A percentile compares a stretch with the other conserved stretches of the same genome.
Evolutionary conservation across 2,329 filamentous ascomycete species (phyloP).

Genomic region (Allantophomopsis lycopodina): DNA sequence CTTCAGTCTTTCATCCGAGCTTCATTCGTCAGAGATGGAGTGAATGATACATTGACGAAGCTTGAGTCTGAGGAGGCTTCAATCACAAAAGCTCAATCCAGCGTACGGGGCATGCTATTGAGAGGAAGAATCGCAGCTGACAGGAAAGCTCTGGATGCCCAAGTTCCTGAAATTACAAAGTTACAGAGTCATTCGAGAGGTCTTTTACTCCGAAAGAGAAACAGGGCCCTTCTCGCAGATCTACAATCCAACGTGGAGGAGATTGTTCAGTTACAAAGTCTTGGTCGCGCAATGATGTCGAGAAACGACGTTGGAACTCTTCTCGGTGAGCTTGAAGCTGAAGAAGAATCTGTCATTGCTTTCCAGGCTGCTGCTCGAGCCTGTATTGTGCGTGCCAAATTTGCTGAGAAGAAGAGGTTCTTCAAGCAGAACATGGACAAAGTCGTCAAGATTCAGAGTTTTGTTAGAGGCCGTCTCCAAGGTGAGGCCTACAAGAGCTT

Average conservation of each 20-base stretch:
- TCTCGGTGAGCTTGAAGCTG: slow-evolving; percentile 64
- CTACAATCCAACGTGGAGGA: slow-evolving; percentile 55
- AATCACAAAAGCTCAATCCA: slow-evolving; percentile 40
- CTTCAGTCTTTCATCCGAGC: slow-evolving; percentile 30
- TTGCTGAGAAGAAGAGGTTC: slow-evolving; percentile 74
- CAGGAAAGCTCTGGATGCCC: slow-evolving; percentile 38
- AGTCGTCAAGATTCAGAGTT: slow-evolving; percentile 97
- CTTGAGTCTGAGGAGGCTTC: slow-evolving; percentile 30
- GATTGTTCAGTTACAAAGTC: slow-evolving; percentile 58
- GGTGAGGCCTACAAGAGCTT: slow-evolving; percentile 97
- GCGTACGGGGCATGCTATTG: slow-evolving; percentile 46
- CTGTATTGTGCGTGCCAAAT: slow-evolving; percentile 58
- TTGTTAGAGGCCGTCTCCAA: slow-evolving; percentile 86
- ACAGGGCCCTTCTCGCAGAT: slow-evolving; percentile 50
- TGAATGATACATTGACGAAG: slow-evolving; percentile 31
- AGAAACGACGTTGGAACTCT: slow-evolving; percentile 61
- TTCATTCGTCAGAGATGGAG: slow-evolving; percentile 34
- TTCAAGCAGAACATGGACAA: slow-evolving; percentile 98
- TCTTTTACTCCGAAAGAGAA: slow-evolving; percentile 45
- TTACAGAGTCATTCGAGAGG: slow-evolving; percentile 59
- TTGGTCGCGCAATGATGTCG: slow-evolving; percentile 66
- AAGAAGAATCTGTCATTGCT: slow-evolving; percentile 64
- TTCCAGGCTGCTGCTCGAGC: slow-evolving; percentile 65
- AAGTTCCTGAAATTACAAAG: slow-evolving; percentile 39
- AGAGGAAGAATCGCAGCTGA: slow-evolving; percentile 34